These are phyloP conservation scores for Pecoramyces ruminantium DNA, from an alignment of 192 early-diverging fungal species.

Conservation along the genomic window DNA sequence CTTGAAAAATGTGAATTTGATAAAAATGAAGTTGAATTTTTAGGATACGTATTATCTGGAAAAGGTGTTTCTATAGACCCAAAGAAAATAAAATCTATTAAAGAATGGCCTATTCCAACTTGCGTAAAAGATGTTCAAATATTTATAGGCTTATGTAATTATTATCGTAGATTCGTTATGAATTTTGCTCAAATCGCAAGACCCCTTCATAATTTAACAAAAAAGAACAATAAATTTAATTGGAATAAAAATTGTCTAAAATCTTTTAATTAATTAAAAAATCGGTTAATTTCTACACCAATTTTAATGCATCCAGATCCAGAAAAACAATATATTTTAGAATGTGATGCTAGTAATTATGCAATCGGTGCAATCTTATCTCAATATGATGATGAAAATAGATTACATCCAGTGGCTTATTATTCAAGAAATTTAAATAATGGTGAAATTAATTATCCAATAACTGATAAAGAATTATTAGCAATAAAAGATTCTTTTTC, in stretches of 20 bases:
- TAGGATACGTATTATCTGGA: constrained; percentile 12
- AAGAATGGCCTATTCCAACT: constrained; percentile 6
- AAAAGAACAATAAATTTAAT: not conserved
- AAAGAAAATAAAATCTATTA: constrained; percentile 9
- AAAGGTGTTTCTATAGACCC: constrained; percentile 13
- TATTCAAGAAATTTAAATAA: no score
- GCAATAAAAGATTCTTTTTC: no score
- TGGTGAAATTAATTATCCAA: no score
- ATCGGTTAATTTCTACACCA: not conserved
- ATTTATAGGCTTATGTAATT: constrained; percentile 12
- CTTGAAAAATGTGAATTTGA: constrained; percentile 16
- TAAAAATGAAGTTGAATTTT: constrained; percentile 4
- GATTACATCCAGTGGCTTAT: no score
- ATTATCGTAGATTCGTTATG: constrained; percentile 12
- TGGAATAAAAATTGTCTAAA: constrained; percentile 3
- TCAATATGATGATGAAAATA: no score
- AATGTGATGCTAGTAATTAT: no score
- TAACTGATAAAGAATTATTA: no score
- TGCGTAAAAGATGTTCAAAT: constrained; percentile 5
- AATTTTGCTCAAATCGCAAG: constrained; percentile 3
- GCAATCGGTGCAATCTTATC: no score
- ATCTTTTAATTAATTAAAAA: constrained; percentile 13
- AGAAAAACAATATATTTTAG: no score
- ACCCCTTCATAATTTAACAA: constrained; percentile 8
- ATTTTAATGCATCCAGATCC: no score